Evolutionary conservation across 139 green algal genomes (phyloP), one percentile per base, ranked within the genome.

Genomic region (Volvox africanus): DNA sequence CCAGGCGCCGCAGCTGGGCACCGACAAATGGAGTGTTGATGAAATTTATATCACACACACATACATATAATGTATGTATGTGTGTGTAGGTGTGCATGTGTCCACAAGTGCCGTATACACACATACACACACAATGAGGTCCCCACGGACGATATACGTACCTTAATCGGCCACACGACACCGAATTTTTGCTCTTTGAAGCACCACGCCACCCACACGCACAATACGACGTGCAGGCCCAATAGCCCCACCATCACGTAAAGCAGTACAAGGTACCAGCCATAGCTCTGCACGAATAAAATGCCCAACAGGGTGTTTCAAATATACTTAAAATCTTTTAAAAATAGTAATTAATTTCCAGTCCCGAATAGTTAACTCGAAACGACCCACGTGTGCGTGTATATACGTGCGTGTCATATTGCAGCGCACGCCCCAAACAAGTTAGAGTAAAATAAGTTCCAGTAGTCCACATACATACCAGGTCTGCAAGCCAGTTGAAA

Each of bases 191-290:
- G 50, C 33, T 87, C 71, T 36, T 69, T 68, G 87, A 92, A 89
- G 81, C 80, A 92, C 81, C 82, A 92, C 0, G 71, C 89, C 73
- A 90, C 89, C 89, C 89, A 92, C 30, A 90, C 32, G 76, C 89
- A 89, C 67, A 92, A 19, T 5, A 0, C 17, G 24, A 87, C 24
- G 19, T 90, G 61, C 30, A 76, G 32, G 26, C 73, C 26, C 21
- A 90, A 26, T 62, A 90, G 61, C 1, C n/a, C 76, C 61, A 82
- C 76, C n/a, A 82, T 80, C 28, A 80, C 14, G 79, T 93, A 93
- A 28, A 93, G 79, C 76, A 61, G 33, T 3, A 50, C 90, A 44
- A 91, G 44, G 77, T 84, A 91, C 78, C 69, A 79, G 17, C 82
- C 76, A 65, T 89, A 88, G 68, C 86, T 86, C 21, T 84, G 78